Base-by-base conservation (phyloP, 129 eudicot species). In the Flaveria brownii region DNA sequence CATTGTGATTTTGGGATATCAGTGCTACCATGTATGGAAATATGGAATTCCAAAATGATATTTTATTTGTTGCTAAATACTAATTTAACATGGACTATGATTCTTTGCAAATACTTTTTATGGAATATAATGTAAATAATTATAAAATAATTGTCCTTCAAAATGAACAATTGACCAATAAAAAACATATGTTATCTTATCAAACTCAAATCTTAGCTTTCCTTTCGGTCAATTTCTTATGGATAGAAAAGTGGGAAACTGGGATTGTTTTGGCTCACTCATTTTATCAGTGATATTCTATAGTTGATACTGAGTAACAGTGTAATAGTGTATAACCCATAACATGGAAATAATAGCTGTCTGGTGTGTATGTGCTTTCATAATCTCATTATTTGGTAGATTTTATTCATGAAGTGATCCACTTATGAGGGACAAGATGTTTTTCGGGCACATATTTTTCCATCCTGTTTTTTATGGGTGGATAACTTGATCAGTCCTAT, bases 341-440 rank as follows among this genome's bases (percentile, higher is more conserved):
- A 59, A n/a, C 43, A 60, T 12, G 12, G 54, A 20, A 28, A 77
- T 39, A 60, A 18, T 60, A 60, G 54, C 17, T 47, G n/a, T 47
- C 14, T 26, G 8, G 77, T 71, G 64, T 70, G 10, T 70, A 50
- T 55, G 23, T 26, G 13, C 12, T 60, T 57, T 78, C 25, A 60
- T 71, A 60, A 62, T 15, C 77, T 46, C 45, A 4, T 49, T 20
- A 47, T 46, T 20, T 28, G 2, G n/a, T 11, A 28, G 49, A 25
- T 18, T 46, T 30, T 18, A 1, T 39, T 71, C 16, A 12, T 70
- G 22, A 60, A 36, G 18, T 46, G 26, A 60, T 18, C 18, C 41
- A 30, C 64, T 61, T 78, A 28, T 41, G 55, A 15, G 3, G 43
- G 59, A 17, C 50, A 9, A 30, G 30, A 71, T 71, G 49, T 71